phyloP scores from a whole-genome alignment of 345 rosid genomes.

The Abelmoschus esculentus region DNA sequence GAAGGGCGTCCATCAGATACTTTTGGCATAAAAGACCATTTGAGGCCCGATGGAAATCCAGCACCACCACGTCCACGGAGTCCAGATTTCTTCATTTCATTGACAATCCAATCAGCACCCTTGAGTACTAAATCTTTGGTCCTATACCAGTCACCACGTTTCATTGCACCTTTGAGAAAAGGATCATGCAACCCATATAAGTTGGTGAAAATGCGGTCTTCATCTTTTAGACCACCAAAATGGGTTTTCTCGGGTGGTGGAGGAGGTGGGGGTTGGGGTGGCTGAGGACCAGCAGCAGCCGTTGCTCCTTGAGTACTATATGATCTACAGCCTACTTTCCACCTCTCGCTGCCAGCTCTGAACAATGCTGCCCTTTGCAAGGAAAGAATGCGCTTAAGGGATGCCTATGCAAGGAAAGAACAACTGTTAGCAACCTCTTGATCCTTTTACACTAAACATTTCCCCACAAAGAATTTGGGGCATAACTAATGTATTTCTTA shows the following conservation, averaged over 20 bases:
- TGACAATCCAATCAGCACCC: constrained; percentile 98
- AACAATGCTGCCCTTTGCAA: constrained; percentile 47
- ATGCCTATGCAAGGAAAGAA: constrained; percentile 41
- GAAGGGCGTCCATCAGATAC: constrained; percentile 88
- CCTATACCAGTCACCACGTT: constrained; percentile 66
- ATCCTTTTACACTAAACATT: neutral
- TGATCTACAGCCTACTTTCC: constrained; percentile 45
- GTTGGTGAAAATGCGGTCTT: constrained; percentile 91
- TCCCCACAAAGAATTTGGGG: neutral
- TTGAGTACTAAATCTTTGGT: constrained; percentile 94
- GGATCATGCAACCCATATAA: constrained; percentile 87
- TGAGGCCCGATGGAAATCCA: constrained; percentile 91
- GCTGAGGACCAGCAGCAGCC: constrained; percentile 52
- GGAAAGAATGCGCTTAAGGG: constrained; percentile 66
- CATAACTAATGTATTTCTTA: neutral
- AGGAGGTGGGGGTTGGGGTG: constrained; percentile 57
- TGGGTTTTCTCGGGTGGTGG: constrained; percentile 97
- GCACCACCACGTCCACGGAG: constrained; percentile 99
- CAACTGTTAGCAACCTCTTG: neutral
- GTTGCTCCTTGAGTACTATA: constrained; percentile 74
- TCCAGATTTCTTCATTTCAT: constrained; percentile 87
- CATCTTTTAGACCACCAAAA: constrained; percentile 92
- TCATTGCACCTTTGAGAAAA: constrained; percentile 94
- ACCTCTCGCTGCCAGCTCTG: constrained; percentile 35
- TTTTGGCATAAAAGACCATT: constrained; percentile 99